Conservation (phyloP, 1,139 yeast genomes). For the Trichomonascaceae sp. region DNA sequence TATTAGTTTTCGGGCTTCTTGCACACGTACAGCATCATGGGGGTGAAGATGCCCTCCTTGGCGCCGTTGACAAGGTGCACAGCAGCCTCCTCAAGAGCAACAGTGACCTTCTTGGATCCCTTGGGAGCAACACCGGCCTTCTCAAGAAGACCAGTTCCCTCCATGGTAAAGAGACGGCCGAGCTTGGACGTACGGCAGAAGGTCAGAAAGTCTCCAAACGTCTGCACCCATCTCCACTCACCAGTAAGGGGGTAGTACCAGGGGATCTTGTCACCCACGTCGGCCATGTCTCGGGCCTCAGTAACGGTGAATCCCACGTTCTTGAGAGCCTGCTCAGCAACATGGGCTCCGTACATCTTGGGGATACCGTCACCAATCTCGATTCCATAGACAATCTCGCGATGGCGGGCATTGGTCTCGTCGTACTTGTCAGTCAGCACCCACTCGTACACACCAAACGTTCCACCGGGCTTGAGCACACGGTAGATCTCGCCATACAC, state of each 20-base stretch:
- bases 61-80: conserved; percentile 93
- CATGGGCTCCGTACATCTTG: conserved; percentile 78
- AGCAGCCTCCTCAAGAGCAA: conserved; percentile 94
- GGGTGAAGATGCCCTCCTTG: conserved; percentile 74
- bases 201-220: conserved; percentile 64
- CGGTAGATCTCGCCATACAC: conserved; percentile 91
- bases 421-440: conserved; percentile 94
- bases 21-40: conserved; percentile 87
- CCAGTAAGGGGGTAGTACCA: conserved; percentile 98
- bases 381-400: conserved; percentile 92
- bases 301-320: conserved; percentile 79
- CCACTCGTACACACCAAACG: conserved; percentile 98
- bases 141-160: conserved; percentile 69
- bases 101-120: conserved; percentile 84
- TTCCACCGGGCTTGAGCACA: conserved; percentile 95
- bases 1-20: conserved; percentile 47
- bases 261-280: conserved; percentile 70
- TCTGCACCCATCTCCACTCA: conserved; percentile 78
- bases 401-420: conserved; percentile 75
- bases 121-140: conserved; percentile 80
- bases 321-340: conserved; percentile 77
- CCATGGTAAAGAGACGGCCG: conserved; percentile 81
- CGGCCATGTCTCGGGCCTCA: conserved; percentile 73
- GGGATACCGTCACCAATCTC: conserved; percentile 99
- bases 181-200: conserved; percentile 77